Conservation (phyloP, 495 filamentous ascomycete species). For the Podospora comata region DNA sequence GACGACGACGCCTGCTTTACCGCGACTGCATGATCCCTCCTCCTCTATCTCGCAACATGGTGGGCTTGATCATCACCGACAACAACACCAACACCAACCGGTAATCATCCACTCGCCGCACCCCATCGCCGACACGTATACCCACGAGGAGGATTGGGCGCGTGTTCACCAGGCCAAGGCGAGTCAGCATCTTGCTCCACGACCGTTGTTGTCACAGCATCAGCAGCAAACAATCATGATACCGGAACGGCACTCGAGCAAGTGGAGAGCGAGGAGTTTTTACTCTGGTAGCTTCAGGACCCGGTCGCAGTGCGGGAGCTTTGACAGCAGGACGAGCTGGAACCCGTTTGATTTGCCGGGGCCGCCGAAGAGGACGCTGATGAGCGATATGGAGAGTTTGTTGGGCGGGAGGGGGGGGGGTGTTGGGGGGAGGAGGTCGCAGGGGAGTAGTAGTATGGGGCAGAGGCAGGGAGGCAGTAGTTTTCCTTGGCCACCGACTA, state of each 20-base stretch:
- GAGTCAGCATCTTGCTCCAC: neutral
- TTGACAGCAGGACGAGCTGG: slow-evolving; percentile 17
- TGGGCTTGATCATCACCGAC: neutral
- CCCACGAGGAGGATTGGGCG: slow-evolving; percentile 5
- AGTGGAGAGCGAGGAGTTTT: neutral
- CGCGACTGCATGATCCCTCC: too few relatives aligned
- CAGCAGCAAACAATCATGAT: slow-evolving; percentile 1
- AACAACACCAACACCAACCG: neutral
- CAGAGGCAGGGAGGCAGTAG: neutral
- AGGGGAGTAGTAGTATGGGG: neutral
- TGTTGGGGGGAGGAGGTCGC: neutral
- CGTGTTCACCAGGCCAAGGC: neutral
- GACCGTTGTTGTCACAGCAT: too few relatives aligned
- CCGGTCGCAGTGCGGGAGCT: slow-evolving; percentile 7
- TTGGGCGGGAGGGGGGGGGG: neutral
- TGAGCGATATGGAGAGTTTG: slow-evolving; percentile 16
- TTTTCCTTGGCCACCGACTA: neutral
- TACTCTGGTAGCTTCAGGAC: slow-evolving; percentile 4
- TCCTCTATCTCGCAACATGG: too few relatives aligned
- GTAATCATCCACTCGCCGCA: neutral
- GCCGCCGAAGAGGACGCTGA: slow-evolving; percentile 12
- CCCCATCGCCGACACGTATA: slow-evolving; percentile 17
- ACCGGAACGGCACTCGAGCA: slow-evolving; percentile 13
- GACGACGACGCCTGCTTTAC: neutral
- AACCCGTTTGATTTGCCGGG: slow-evolving; percentile 27